Conservation (phyloP, 2,329 filamentous ascomycete genomes). For the Cladosporium sphaerospermum region DNA sequence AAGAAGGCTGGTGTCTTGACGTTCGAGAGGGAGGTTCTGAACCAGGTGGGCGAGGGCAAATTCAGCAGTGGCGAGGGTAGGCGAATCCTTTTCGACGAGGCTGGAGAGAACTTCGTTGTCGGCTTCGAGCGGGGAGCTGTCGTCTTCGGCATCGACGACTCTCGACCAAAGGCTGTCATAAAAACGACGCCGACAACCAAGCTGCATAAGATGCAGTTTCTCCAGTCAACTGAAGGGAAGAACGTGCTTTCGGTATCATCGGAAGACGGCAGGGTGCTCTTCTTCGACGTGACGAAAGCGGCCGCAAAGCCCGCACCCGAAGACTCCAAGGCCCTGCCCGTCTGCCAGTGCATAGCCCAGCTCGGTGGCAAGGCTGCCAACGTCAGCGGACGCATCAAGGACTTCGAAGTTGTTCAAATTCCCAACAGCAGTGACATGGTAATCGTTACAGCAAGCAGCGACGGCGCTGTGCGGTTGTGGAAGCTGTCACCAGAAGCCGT, state of each 20-base stretch:
- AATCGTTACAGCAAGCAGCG: conserved; percentile 72
- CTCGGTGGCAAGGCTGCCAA: conserved; percentile 63
- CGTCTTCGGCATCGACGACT: conserved; percentile 77
- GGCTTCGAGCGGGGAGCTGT: conserved; percentile 80
- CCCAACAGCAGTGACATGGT: conserved; percentile 35
- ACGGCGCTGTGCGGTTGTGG: conserved; percentile 80
- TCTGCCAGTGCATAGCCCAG: conserved; percentile 57
- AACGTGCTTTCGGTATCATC: conserved; percentile 69
- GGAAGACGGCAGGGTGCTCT: conserved; percentile 80
- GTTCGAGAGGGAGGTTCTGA: conserved; percentile 67
- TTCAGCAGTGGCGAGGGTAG: conserved; percentile 76
- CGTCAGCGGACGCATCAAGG: conserved; percentile 72
- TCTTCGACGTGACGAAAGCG: conserved; percentile 61
- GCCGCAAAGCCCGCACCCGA: conserved; percentile 38
- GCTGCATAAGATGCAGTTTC: conserved; percentile 73
- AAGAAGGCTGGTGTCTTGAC: conserved; percentile 91
- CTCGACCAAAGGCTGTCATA: conserved; percentile 68
- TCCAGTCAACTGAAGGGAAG: conserved; percentile 42
- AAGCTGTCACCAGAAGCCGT: conserved; percentile 25
- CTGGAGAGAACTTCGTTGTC: conserved; percentile 78
- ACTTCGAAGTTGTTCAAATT: conserved; percentile 63
- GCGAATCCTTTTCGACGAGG: conserved; percentile 71
- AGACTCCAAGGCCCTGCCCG: conserved; percentile 37
- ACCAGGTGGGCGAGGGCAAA: conserved; percentile 68
- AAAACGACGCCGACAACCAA: conserved; percentile 66